A percentile compares a stretch with the other conserved stretches of the same genome.
phyloP scores from a whole-genome alignment of 2,329 filamentous ascomycete species.

The Juglanconis sp. region DNA sequence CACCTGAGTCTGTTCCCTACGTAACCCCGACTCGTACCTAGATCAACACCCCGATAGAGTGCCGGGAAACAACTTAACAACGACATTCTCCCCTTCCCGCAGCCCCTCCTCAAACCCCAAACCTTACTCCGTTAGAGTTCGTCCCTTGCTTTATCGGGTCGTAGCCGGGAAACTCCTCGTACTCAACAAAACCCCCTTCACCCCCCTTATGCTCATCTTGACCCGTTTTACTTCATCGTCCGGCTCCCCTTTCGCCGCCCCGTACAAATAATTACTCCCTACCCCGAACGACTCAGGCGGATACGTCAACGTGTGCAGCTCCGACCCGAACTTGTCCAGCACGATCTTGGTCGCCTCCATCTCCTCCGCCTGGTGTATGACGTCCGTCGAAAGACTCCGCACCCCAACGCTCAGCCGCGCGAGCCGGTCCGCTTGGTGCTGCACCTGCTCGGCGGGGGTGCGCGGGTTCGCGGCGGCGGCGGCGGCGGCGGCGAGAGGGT shows the following conservation, averaged over 20 bases:
- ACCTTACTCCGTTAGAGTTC: background rate
- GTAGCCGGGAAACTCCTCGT: conserved; percentile 67
- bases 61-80: too few relatives aligned
- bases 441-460: conserved; percentile 27
- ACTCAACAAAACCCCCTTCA: conserved; percentile 76
- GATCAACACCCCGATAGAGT: too few relatives aligned
- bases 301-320: conserved; percentile 61
- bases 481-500: conserved; percentile 1
- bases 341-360: conserved; percentile 50
- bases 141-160: conserved; percentile 23
- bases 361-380: conserved; percentile 43
- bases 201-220: conserved; percentile 71
- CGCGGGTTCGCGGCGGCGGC: conserved; percentile 9
- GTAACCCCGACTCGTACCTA: too few relatives aligned
- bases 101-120: too few relatives aligned
- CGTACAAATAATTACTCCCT: conserved; percentile 39
- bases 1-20: too few relatives aligned
- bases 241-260: conserved; percentile 47
- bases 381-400: conserved; percentile 40
- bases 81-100: background rate
- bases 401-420: conserved; percentile 40
- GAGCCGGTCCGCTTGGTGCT: conserved; percentile 41
- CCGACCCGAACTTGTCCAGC: conserved; percentile 59
- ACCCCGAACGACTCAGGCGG: conserved; percentile 34
- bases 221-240: conserved; percentile 71